Base-by-base conservation (phyloP, 1,139 yeast genomes). In the Scheffersomyces segobiensis region DNA sequence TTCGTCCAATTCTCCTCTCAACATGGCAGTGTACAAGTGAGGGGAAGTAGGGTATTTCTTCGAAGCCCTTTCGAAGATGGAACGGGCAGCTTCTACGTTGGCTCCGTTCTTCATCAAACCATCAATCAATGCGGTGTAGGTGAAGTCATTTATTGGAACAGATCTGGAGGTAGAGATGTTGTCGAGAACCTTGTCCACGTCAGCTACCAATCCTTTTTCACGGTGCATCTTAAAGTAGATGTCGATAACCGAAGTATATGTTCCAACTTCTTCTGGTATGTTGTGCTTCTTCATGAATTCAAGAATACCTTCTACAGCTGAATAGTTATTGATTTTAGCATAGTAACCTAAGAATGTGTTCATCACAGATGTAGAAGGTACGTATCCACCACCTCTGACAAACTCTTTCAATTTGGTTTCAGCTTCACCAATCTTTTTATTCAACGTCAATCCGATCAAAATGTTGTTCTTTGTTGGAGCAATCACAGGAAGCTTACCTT, bases 221-320 rank as follows among this genome's bases (percentile, higher is more conserved):
- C 76, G 74, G 53, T 81, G 76, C 49, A 76, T 64, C 68, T 84
- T 86, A 73, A 88, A 80, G 63, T 83, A 78, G 56, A 81, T 72
- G 67, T 88, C 87, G 57, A 88, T 79, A 46, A 88, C 73, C 49
- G 83, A 82, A n/a, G 93, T 83, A 70, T 86, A 85, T 1, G 95
- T 88, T 18, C 86, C 87, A 55, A 86, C 79, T 67, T 87, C 91
- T 39, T 89, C 90, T 47, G 78, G 69, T 48, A 88, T 73, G n/a
- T 78, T 73, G 48, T 76, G 58, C 46, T 65, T 63, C 57, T 70
- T 68, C 83, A 80, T 80, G 66, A 71, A 80, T 50, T 71, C 63
- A 53, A 78, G 63, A 52, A 80, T 73, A 5, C 79, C 80, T 55
- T 75, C 78, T 18, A 79, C 79, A 3, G 83, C 80, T 39, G 71